These are phyloP conservation scores for Penicillium maclennaniae DNA, from an alignment of 495 filamentous ascomycete genomes.

Conservation along the genomic window DNA sequence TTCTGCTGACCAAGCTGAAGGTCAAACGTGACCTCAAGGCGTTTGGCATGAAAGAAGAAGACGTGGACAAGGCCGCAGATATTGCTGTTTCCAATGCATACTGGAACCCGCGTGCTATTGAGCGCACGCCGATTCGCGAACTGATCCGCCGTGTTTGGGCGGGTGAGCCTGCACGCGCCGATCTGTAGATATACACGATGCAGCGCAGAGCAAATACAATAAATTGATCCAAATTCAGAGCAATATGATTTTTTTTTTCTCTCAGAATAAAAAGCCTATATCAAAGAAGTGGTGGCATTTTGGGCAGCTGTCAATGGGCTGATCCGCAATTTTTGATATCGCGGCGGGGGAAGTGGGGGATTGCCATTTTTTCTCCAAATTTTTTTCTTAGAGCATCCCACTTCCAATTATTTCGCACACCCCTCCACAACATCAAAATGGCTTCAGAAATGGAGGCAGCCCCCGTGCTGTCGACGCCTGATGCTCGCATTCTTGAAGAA, in stretches of 20 bases:
- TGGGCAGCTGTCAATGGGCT: conserved; percentile 20
- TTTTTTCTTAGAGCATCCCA: conserved; percentile 6
- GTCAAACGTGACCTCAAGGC: conserved; percentile 56
- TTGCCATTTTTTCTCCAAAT: conserved; percentile 22
- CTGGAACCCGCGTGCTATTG: conserved; percentile 59
- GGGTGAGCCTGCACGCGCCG: conserved; percentile 58
- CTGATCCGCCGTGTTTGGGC: conserved; percentile 64
- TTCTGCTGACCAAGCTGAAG: conserved; percentile 52
- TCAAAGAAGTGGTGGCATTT: background rate
- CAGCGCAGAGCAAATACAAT: background rate
- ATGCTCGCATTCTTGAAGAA: conserved; percentile 69
- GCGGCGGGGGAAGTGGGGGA: conserved; percentile 38
- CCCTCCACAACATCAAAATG: conserved; percentile 21
- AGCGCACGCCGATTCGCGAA: conserved; percentile 56
- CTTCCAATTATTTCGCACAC: conserved; percentile 6
- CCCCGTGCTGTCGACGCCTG: conserved; percentile 85
- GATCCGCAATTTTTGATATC: conserved; percentile 29
- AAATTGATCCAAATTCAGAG: background rate
- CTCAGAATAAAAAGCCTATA: no score
- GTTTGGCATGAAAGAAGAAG: conserved; percentile 62
- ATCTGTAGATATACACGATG: conserved; percentile 42
- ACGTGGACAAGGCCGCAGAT: conserved; percentile 63
- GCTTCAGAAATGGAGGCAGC: conserved; percentile 44
- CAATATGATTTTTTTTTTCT: no score
- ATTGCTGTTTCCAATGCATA: conserved; percentile 63